A percentile compares a stretch with the other conserved stretches of the same genome.
Conservation (phyloP, 2,329 filamentous ascomycete genomes). For the Aschersonia sp. region DNA sequence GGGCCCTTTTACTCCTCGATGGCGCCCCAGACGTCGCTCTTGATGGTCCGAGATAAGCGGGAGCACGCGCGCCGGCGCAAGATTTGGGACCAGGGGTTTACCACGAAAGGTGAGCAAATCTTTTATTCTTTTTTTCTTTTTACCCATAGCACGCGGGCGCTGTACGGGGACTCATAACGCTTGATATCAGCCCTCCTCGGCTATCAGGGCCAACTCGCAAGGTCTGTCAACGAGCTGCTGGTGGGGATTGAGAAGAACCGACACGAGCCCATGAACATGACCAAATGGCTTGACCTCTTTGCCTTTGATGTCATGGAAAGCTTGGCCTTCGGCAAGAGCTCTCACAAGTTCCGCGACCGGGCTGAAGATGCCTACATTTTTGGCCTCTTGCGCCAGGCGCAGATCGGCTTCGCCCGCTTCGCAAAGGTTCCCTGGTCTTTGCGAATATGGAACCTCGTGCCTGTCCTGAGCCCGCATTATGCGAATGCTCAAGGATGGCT, state of each 20-base stretch:
- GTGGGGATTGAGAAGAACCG: neutral
- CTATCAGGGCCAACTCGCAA: neutral
- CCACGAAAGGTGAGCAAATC: neutral
- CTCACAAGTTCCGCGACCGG: slow-evolving; percentile 1
- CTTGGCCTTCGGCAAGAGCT: slow-evolving; percentile 3
- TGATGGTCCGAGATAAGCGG: neutral
- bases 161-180: neutral
- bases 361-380: slow-evolving; percentile 1
- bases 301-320: slow-evolving; percentile 4
- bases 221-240: neutral
- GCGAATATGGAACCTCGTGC: neutral
- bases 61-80: slow-evolving; percentile 1
- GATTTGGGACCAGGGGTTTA: slow-evolving; percentile 1
- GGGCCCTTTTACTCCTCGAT: neutral
- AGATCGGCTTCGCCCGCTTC: neutral
- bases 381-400: neutral
- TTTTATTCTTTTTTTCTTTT: too few relatives aligned
- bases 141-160: too few relatives aligned
- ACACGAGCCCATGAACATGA: slow-evolving; percentile 1
- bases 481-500: neutral
- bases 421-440: slow-evolving; percentile 1
- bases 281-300: slow-evolving; percentile 2
- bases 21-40: neutral
- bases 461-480: neutral
- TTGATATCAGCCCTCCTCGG: neutral